These are phyloP conservation scores for Microstegium vimineum DNA, from an alignment of 176 grass and related monocot species.

Conservation along the genomic window DNA sequence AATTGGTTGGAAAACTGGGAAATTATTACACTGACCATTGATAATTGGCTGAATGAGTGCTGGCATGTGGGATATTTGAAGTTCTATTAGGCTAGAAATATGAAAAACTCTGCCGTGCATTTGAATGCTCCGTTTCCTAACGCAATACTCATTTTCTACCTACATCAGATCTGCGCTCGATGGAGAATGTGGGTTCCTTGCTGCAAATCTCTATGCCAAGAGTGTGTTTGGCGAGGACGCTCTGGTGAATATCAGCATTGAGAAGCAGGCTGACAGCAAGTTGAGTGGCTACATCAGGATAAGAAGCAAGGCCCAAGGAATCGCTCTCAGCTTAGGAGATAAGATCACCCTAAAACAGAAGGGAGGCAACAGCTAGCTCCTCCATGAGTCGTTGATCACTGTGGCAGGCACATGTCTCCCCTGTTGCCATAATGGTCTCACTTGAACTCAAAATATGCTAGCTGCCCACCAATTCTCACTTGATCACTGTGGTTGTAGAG, in stretches of 20 bases:
- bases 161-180: conserved; percentile 45
- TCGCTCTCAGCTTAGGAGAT: conserved; percentile 63
- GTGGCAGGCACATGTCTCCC: background rate
- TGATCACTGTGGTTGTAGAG: conserved; percentile 15
- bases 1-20: background rate
- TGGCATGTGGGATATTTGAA: background rate
- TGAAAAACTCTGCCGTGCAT: background rate
- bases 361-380: conserved; percentile 38
- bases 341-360: conserved; percentile 83
- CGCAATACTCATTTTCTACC: background rate
- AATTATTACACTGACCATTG: background rate
- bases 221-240: conserved; percentile 67
- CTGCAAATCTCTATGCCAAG: conserved; percentile 69
- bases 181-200: conserved; percentile 59
- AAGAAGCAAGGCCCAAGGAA: conserved; percentile 73
- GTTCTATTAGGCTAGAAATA: background rate
- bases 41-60: background rate
- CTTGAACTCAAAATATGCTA: conserved; percentile 4
- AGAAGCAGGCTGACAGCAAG: conserved; percentile 65
- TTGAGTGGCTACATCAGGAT: conserved; percentile 67
- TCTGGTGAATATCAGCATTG: conserved; percentile 61
- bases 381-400: background rate
- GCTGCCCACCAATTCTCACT: conserved; percentile 20
- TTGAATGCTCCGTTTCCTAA: background rate
- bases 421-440: background rate